Percentiles rank a stretch among this genome's conserved stretches.
Conservation (phyloP, 768 basidiomycete genomes). For the Podaxis sp. region DNA sequence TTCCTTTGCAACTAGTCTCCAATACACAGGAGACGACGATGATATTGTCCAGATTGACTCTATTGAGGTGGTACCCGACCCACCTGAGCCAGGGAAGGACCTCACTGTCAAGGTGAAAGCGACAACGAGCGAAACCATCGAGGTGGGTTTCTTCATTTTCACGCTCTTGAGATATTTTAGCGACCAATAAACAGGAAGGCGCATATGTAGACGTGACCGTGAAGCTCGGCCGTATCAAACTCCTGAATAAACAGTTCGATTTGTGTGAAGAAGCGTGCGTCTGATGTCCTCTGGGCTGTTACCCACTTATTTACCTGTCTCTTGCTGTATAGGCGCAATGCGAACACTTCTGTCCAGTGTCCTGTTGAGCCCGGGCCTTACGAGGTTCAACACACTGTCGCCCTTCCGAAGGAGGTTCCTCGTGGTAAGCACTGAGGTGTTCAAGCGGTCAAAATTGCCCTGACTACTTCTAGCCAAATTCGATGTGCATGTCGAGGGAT, state of each 20-base stretch:
- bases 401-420: constrained; percentile 90
- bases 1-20: constrained; percentile 12
- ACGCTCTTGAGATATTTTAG: neutral
- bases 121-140: constrained; percentile 52
- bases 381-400: constrained; percentile 77
- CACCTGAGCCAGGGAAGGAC: constrained; percentile 83
- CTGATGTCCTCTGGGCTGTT: neutral
- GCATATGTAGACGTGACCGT: constrained; percentile 88
- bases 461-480: constrained; percentile 71
- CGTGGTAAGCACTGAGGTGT: constrained; percentile 46
- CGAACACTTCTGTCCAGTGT: constrained; percentile 78
- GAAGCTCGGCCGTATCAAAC: constrained; percentile 90
- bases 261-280: constrained; percentile 94
- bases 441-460: neutral
- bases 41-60: constrained; percentile 65
- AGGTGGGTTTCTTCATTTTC: constrained; percentile 44
- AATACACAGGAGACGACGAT: constrained; percentile 37
- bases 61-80: constrained; percentile 80
- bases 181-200: constrained; percentile 63
- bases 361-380: constrained; percentile 77
- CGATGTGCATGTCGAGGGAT: constrained; percentile 64
- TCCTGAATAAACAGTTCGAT: constrained; percentile 83
- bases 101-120: constrained; percentile 84
- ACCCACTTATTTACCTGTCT: neutral
- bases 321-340: constrained; percentile 53